phyloP scores from a whole-genome alignment of 345 rosid species.

The Litchi chinensis region DNA sequence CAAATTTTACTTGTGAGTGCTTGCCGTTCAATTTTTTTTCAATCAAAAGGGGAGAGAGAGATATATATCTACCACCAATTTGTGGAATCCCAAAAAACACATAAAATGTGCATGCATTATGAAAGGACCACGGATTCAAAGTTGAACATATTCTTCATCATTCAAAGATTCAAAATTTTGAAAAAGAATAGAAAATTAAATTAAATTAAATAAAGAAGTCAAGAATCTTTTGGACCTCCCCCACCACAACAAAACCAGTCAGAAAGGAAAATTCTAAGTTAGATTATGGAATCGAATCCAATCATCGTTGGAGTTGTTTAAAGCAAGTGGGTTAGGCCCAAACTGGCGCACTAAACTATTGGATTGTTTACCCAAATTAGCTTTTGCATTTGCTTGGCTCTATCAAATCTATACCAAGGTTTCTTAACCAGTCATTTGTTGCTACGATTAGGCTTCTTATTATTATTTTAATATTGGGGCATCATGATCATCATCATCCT shows the following conservation, averaged over 20 bases:
- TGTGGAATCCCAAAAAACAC: conserved; percentile 11
- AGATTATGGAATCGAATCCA: conserved; percentile 45
- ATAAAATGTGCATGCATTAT: background rate
- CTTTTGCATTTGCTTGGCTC: background rate
- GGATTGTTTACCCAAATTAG: conserved; percentile 7
- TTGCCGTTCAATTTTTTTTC: conserved; percentile 17
- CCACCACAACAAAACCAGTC: conserved; percentile 23
- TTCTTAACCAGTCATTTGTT: conserved; percentile 24
- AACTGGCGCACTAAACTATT: conserved; percentile 25
- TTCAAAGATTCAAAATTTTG: conserved; percentile 30
- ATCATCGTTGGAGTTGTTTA: conserved; percentile 29
- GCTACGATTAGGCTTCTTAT: background rate
- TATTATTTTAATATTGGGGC: background rate
- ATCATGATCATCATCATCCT: background rate
- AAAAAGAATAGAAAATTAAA: background rate
- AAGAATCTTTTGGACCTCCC: conserved; percentile 34
- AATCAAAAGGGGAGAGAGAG: conserved; percentile 29
- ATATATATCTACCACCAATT: conserved; percentile 16
- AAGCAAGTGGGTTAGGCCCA: conserved; percentile 39
- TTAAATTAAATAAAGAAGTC: background rate
- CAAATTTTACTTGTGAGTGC: conserved; percentile 7
- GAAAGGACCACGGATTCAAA: conserved; percentile 28
- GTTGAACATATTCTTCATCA: conserved; percentile 12
- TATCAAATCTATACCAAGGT: conserved; percentile 14
- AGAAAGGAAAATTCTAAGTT: conserved; percentile 19